Percentiles rank a stretch among this genome's conserved stretches.
phyloP scores from a whole-genome alignment of 2,329 filamentous ascomycete genomes.

The Diaporthe ampelina region DNA sequence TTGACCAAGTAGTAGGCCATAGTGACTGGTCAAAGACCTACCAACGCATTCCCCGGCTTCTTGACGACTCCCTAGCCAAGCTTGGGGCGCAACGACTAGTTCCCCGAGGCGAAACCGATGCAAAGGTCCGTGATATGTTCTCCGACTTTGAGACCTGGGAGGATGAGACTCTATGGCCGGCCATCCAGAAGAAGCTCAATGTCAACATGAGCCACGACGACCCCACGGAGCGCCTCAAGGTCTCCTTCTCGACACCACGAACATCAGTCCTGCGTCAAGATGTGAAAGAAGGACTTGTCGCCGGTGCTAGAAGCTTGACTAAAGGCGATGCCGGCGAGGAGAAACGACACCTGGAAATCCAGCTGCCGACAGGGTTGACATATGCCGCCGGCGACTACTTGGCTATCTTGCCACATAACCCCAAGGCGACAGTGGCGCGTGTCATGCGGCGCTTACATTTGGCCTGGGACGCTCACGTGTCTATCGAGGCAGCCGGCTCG shows the following conservation, averaged over 20 bases:
- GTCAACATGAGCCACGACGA: neutral
- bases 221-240: neutral
- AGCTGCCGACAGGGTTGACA: slow-evolving; percentile 73
- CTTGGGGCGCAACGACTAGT: slow-evolving; percentile 60
- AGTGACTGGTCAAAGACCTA: slow-evolving; percentile 72
- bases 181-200: slow-evolving; percentile 53
- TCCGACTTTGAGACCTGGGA: slow-evolving; percentile 77
- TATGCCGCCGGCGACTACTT: slow-evolving; percentile 85
- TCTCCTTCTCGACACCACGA: neutral
- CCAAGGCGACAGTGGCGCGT: slow-evolving; percentile 70
- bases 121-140: slow-evolving; percentile 69
- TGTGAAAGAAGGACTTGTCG: neutral
- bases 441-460: slow-evolving; percentile 76
- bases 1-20: slow-evolving; percentile 39
- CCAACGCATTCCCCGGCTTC: slow-evolving; percentile 74
- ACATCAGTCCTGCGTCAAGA: slow-evolving; percentile 5
- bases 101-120: slow-evolving; percentile 57
- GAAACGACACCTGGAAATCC: slow-evolving; percentile 77
- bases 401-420: slow-evolving; percentile 80
- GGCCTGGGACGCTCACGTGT: slow-evolving; percentile 77
- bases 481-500: slow-evolving; percentile 66
- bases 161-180: slow-evolving; percentile 66
- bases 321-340: slow-evolving; percentile 13
- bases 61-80: slow-evolving; percentile 68
- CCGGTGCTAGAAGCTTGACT: neutral